These are phyloP conservation scores for Rhizopogon rudus DNA, from an alignment of 768 basidiomycete species.

Conservation along the genomic window DNA sequence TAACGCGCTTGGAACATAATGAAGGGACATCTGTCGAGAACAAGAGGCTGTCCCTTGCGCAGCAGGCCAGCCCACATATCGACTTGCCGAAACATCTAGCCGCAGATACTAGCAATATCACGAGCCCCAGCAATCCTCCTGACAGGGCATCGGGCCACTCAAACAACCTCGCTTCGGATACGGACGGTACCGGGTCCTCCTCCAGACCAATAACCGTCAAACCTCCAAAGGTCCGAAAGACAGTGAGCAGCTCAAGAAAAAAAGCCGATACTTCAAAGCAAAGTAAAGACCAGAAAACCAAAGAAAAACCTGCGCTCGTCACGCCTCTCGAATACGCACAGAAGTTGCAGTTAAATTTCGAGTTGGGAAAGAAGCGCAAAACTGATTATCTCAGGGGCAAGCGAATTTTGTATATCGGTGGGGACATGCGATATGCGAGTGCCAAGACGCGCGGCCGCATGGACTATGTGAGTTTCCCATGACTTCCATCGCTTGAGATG, in stretches of 20 bases:
- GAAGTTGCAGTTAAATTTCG: slow-evolving; percentile 33
- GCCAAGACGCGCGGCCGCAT: slow-evolving; percentile 50
- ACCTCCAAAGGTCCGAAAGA: slow-evolving; percentile 12
- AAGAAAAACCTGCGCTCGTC: slow-evolving; percentile 36
- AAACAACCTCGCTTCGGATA: background rate
- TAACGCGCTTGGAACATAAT: background rate
- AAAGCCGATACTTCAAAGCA: slow-evolving; percentile 1
- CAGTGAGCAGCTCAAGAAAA: slow-evolving; percentile 17
- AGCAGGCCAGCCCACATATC: background rate
- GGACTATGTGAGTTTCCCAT: slow-evolving; percentile 48
- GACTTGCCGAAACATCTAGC: background rate
- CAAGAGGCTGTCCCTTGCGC: too few relatives aligned
- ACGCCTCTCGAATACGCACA: slow-evolving; percentile 53
- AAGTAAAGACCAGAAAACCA: slow-evolving; percentile 25
- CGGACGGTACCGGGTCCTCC: background rate
- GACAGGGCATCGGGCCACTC: background rate
- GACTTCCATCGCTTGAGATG: background rate
- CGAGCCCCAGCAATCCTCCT: slow-evolving; percentile 13
- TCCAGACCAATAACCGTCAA: background rate
- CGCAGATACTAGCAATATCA: slow-evolving; percentile 12
- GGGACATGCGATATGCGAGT: slow-evolving; percentile 51
- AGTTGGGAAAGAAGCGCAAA: slow-evolving; percentile 15
- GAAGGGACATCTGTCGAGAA: background rate
- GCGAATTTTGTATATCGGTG: slow-evolving; percentile 54
- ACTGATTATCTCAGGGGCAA: slow-evolving; percentile 43